phyloP scores from a whole-genome alignment of 345 rosid species.

The Excoecaria cochinchinensis region DNA sequence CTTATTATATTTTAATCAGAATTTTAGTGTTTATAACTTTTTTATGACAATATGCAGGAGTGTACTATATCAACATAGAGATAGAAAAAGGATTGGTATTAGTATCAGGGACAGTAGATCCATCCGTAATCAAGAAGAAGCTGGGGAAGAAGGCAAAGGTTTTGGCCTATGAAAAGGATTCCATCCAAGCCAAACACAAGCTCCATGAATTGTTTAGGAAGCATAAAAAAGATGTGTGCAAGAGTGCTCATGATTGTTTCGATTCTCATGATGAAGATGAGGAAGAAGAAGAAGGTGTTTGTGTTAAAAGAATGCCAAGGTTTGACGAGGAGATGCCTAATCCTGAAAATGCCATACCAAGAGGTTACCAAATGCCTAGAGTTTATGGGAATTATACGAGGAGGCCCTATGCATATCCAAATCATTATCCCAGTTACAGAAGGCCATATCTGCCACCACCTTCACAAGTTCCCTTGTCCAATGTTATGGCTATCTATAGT shows the following conservation, averaged over 20 bases:
- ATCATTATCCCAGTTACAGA: too few species aligned
- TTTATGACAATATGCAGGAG: conserved; percentile 17
- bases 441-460: neutral
- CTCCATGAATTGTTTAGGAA: conserved; percentile 5
- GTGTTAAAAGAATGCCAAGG: too few species aligned
- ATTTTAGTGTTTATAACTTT: neutral
- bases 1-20: neutral
- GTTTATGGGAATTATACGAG: neutral
- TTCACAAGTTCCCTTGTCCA: neutral
- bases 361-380: neutral
- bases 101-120: conserved; percentile 21
- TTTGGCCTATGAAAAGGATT: conserved; percentile 17
- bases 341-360: too few species aligned
- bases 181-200: neutral
- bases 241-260: neutral
- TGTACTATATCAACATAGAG: conserved; percentile 17
- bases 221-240: neutral
- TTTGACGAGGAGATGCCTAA: neutral
- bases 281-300: neutral
- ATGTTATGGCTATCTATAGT: conserved; percentile 20
- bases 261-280: neutral
- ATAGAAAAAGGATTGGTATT: conserved; percentile 12
- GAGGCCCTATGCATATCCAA: too few species aligned
- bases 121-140: conserved; percentile 10
- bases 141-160: conserved; percentile 22